Percentiles rank a stretch among this genome's conserved stretches.
Conservation (phyloP, 164 flowering plant species). For the Pachysandra terminalis region DNA sequence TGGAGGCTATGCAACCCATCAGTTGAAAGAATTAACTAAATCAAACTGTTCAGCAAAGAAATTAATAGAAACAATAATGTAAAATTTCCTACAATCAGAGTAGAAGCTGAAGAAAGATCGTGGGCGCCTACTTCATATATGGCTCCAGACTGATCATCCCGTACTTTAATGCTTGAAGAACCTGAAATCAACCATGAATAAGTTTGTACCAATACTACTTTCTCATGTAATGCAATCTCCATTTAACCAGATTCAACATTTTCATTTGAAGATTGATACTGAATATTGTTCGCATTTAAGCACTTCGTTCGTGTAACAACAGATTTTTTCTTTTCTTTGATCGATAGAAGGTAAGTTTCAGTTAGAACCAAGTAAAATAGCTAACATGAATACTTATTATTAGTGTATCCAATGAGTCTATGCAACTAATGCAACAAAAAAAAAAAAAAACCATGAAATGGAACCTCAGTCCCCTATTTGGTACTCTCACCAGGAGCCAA, state of each 20-base stretch:
- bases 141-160: constrained; percentile 67
- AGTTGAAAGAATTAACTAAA: not conserved
- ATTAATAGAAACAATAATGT: constrained; percentile 5
- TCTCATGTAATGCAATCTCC: not conserved
- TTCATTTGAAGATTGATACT: no score
- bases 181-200: constrained; percentile 36
- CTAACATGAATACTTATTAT: no score
- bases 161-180: constrained; percentile 72
- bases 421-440: no score
- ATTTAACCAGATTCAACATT: not conserved
- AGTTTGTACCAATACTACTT: not conserved
- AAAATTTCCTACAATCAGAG: not conserved
- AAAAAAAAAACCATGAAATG: no score
- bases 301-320: no score
- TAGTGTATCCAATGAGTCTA: no score
- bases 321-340: no score
- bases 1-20: not conserved
- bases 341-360: no score
- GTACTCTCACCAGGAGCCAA: no score
- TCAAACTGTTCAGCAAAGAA: constrained; percentile 10
- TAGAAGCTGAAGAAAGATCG: constrained; percentile 24
- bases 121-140: constrained; percentile 64
- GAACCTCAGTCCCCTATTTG: no score
- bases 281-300: no score
- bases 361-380: no score